These are phyloP conservation scores for Brassica napus DNA, from an alignment of 345 rosid genomes.

Conservation along the genomic window Da-Ae NC_063445.1:21553501-21554000, in stretches of 20 bases:
- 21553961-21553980: neutral
- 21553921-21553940: neutral
- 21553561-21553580: no score
- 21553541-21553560: no score
- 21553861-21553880: neutral
- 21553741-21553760: neutral
- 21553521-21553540: neutral
- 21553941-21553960: neutral
- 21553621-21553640: no score
- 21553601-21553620: no score
- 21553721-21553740: neutral
- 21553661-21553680: no score
- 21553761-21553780: neutral
- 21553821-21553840: neutral
- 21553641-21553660: no score
- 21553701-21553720: neutral
- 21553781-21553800: no score
- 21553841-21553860: neutral
- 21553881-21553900: neutral
- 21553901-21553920: neutral
- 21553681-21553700: neutral
- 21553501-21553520: neutral
- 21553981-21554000: neutral
- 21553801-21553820: neutral
- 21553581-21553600: no score